phyloP scores from a whole-genome alignment of 768 basidiomycete genomes.

The Termitomyces sp. region DNA sequence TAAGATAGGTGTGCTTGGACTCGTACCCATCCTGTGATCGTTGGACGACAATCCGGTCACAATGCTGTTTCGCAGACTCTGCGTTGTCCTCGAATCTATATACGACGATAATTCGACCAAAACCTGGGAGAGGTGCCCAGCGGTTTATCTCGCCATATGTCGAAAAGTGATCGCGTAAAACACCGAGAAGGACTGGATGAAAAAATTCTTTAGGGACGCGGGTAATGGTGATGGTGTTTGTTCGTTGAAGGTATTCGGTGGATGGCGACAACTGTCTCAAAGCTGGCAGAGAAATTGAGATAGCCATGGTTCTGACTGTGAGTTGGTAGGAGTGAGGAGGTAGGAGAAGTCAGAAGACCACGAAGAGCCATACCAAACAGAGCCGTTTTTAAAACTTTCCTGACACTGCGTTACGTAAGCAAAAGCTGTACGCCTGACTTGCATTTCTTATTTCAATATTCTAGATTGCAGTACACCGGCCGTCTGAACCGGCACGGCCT shows the following conservation, averaged over 20 bases:
- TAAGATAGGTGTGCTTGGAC: conserved; percentile 8
- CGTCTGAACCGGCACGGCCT: not conserved
- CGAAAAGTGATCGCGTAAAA: conserved; percentile 70
- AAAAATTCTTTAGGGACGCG: conserved; percentile 78
- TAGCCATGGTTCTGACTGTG: conserved; percentile 4
- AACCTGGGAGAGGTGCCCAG: conserved; percentile 85
- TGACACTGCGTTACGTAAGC: conserved; percentile 11
- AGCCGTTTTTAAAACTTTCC: conserved; percentile 7
- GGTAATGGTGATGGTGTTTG: conserved; percentile 86
- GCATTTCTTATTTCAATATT: not conserved
- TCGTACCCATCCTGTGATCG: conserved; percentile 49
- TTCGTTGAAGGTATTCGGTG: conserved; percentile 29
- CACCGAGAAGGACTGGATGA: conserved; percentile 59
- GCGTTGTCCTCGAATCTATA: conserved; percentile 63
- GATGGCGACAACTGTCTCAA: conserved; percentile 16
- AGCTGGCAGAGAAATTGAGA: conserved; percentile 15
- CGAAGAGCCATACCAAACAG: not conserved
- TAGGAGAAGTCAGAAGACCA: not conserved
- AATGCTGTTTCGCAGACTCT: conserved; percentile 59
- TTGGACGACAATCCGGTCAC: conserved; percentile 63
- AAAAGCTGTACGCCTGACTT: conserved; percentile 3
- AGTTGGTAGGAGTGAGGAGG: not conserved
- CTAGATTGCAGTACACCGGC: not conserved
- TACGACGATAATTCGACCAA: conserved; percentile 81
- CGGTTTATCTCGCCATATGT: conserved; percentile 79